Conservation (phyloP, 2,329 filamentous ascomycete genomes). For the Colletotrichum horii region DNA sequence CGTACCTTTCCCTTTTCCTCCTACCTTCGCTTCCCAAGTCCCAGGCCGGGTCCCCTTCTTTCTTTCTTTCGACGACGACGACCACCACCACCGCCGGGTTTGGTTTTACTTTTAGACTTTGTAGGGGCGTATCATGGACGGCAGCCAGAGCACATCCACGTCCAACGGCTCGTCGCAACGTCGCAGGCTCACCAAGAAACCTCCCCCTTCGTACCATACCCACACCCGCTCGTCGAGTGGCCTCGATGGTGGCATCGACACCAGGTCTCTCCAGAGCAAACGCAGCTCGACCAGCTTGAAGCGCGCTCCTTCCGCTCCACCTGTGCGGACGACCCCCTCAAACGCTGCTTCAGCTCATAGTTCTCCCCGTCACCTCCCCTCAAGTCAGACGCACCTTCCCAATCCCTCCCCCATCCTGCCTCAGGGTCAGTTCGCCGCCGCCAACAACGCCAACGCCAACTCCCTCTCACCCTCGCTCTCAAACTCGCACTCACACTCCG, state of each 20-base stretch:
- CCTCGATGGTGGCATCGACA: slow-evolving; percentile 60
- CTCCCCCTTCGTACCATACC: slow-evolving; percentile 51
- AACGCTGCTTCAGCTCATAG: slow-evolving; percentile 34
- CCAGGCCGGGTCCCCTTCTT: neutral
- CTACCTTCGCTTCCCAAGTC: neutral
- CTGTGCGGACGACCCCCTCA: slow-evolving; percentile 48
- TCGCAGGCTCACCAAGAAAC: slow-evolving; percentile 69
- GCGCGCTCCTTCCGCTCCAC: slow-evolving; percentile 65
- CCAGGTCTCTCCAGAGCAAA: slow-evolving; percentile 64
- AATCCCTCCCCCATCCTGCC: slow-evolving; percentile 53
- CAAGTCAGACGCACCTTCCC: slow-evolving; percentile 38
- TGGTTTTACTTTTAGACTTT: slow-evolving; percentile 19
- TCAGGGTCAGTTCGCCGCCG: slow-evolving; percentile 47
- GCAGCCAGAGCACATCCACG: slow-evolving; percentile 39
- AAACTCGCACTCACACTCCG: neutral
- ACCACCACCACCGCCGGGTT: neutral
- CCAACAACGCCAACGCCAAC: neutral
- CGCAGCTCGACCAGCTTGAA: slow-evolving; percentile 68
- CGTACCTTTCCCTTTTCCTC: neutral
- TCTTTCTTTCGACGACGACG: slow-evolving; percentile 13
- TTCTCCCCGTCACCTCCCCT: slow-evolving; percentile 51
- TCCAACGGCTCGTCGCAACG: slow-evolving; percentile 56
- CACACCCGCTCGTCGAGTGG: slow-evolving; percentile 50
- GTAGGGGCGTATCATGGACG: slow-evolving; percentile 49
- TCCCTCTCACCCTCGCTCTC: neutral